Evolutionary conservation across 495 filamentous ascomycete genomes (phyloP), one percentile per base, ranked within the genome.

Genomic region (Neurospora sp.): DNA sequence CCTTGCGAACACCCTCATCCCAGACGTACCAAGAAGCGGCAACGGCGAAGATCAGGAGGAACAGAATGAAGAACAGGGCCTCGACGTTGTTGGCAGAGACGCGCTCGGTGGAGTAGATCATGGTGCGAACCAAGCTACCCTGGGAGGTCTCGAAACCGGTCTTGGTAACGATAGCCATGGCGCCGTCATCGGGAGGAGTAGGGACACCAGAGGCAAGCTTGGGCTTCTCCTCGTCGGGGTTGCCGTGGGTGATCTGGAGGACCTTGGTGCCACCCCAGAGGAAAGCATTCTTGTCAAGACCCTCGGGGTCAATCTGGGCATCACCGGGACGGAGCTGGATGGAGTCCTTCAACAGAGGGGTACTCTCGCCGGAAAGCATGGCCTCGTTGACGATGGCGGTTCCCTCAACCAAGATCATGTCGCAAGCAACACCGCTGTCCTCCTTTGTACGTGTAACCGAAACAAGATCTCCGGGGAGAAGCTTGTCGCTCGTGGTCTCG

Each of bases 21-120:
- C 96, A 99, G 69, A 99, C 96, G 80, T 99, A 99, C 96, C 96
- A 98, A n/a, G 95, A 96, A 40, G 96, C 96, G 72, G 96, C 96
- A 81, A 99, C 87, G 75, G 96, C 96, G 84, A 99, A 99, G 77
- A 98, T 88, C 69, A 97, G 88, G 6, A 99, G 87, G 86, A 99
- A 99, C 69, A 98, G 86, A 75, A 99, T 99, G 84, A 99, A 99
- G 41, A 97, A 83, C 16, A 99, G 83, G 4, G 96, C 96, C 81
- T 99, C 96, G 70, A 88, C 90, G 78, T 99, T 98, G 84, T 97
- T 97, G 73, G 96, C 96, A 48, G 95, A 98, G 40, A 99, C 96
- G 78, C 95, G 93, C 81, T 99, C 96, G 7, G 96, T 99, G 4
- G 96, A 98, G 84, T 97, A 99, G 76, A 99, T 98, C 96, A 99